phyloP scores from a whole-genome alignment of 2,329 filamentous ascomycete genomes.

The Piedraia hortae region DNA sequence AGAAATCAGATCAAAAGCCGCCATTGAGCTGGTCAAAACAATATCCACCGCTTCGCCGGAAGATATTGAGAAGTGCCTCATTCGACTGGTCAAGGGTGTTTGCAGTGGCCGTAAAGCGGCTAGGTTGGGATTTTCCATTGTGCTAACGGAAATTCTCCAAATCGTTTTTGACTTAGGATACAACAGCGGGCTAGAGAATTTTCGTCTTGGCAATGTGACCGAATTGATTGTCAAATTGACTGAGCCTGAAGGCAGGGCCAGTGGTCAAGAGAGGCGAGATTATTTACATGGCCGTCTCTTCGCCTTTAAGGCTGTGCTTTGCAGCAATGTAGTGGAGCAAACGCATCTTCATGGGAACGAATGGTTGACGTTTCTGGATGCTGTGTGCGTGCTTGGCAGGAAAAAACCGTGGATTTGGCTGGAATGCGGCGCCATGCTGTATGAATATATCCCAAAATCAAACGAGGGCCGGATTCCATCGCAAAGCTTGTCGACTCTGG shows the following conservation, averaged over 20 bases:
- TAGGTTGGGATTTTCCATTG: conserved; percentile 66
- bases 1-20: conserved; percentile 18
- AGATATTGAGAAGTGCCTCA: conserved; percentile 15
- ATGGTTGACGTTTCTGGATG: conserved; percentile 41
- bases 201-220: conserved; percentile 17
- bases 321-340: conserved; percentile 43
- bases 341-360: conserved; percentile 23
- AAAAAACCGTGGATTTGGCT: conserved; percentile 75
- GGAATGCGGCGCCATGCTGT: conserved; percentile 62
- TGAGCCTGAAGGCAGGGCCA: conserved; percentile 22
- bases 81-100: conserved; percentile 50
- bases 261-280: conserved; percentile 56
- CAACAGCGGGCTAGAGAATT: conserved; percentile 1
- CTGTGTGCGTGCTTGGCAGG: conserved; percentile 44
- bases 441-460: conserved; percentile 30
- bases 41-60: conserved; percentile 15
- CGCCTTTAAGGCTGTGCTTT: conserved; percentile 61
- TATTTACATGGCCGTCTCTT: conserved; percentile 67
- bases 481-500: conserved; percentile 5
- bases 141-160: conserved; percentile 52
- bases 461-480: conserved; percentile 3
- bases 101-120: conserved; percentile 77
- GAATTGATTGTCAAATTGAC: conserved; percentile 26
- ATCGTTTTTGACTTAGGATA: conserved; percentile 25
- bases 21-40: conserved; percentile 17